Conservation (phyloP, 2,329 filamentous ascomycete genomes). For the Zasmidium citrigriseum region DNA sequence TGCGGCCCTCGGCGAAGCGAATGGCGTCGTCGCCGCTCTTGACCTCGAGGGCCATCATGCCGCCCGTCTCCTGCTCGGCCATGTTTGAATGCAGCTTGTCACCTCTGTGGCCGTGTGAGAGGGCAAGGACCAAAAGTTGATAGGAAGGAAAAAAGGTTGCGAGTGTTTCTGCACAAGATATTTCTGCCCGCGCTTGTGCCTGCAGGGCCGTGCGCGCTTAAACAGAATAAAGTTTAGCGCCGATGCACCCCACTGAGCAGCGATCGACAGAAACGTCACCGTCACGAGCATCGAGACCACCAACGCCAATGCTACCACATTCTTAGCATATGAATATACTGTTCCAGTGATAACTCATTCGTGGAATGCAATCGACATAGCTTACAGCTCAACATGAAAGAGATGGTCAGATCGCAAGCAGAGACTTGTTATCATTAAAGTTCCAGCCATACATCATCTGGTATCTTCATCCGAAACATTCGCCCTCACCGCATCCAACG, state of each 20-base stretch:
- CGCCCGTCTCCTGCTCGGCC: conserved; percentile 28
- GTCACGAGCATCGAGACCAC: not conserved
- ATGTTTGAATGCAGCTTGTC: conserved; percentile 16
- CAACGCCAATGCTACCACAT: not conserved
- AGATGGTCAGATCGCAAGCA: too few species aligned
- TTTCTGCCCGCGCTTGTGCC: not conserved
- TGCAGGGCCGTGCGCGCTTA: too few species aligned
- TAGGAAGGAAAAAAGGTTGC: not conserved
- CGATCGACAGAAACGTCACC: not conserved
- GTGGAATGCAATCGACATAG: too few species aligned
- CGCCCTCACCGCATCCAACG: not conserved
- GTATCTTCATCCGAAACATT: not conserved
- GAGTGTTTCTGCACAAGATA: not conserved
- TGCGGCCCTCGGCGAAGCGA: conserved; percentile 81
- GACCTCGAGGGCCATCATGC: conserved; percentile 79
- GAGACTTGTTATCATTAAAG: too few species aligned
- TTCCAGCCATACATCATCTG: not conserved
- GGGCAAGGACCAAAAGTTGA: not conserved
- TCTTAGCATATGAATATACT: too few species aligned
- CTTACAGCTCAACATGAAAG: too few species aligned
- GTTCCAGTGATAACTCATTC: too few species aligned
- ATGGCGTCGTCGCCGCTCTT: conserved; percentile 71
- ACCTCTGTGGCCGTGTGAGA: not conserved
- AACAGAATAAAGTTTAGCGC: not conserved
- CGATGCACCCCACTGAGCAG: not conserved